Conservation (phyloP, 495 filamentous ascomycete species). For the Xylaria palmicola region DNA sequence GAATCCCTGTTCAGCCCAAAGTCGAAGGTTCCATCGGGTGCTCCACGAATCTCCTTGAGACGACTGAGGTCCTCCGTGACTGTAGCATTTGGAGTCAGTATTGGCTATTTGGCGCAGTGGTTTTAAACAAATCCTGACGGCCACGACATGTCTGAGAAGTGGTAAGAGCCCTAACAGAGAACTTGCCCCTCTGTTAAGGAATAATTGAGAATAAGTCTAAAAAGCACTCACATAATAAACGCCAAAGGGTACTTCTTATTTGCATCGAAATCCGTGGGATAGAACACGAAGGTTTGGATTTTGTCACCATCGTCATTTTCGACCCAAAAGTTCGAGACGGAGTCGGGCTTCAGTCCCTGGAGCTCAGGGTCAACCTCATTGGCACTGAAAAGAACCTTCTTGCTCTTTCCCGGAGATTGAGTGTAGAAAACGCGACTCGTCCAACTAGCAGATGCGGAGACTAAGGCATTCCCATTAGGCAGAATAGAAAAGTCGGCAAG, state of each 20-base stretch:
- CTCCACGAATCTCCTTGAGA: slow-evolving; percentile 22
- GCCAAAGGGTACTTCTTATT: slow-evolving; percentile 26
- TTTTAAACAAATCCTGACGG: too few relatives aligned
- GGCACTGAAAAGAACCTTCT: slow-evolving; percentile 70
- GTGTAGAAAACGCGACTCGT: slow-evolving; percentile 65
- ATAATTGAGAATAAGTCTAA: neutral
- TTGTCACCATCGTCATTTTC: slow-evolving; percentile 16
- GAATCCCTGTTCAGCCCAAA: slow-evolving; percentile 28
- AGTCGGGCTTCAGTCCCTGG: slow-evolving; percentile 48
- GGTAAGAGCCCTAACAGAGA: too few relatives aligned
- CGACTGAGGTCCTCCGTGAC: slow-evolving; percentile 19
- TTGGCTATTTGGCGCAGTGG: too few relatives aligned
- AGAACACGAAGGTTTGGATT: slow-evolving; percentile 25
- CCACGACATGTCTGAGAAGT: too few relatives aligned
- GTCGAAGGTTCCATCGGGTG: slow-evolving; percentile 18
- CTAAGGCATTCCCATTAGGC: slow-evolving; percentile 35
- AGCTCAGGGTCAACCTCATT: slow-evolving; percentile 54
- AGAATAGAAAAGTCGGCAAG: slow-evolving; percentile 53
- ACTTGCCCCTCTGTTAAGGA: too few relatives aligned
- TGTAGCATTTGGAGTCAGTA: neutral
- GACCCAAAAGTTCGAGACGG: slow-evolving; percentile 25
- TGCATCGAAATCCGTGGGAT: slow-evolving; percentile 23
- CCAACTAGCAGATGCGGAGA: slow-evolving; percentile 13
- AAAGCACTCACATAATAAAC: slow-evolving; percentile 12
- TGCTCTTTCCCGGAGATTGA: slow-evolving; percentile 58